Evolutionary conservation across 495 filamentous ascomycete species (phyloP).

Genomic region (Aspergillus bridgeri): DNA sequence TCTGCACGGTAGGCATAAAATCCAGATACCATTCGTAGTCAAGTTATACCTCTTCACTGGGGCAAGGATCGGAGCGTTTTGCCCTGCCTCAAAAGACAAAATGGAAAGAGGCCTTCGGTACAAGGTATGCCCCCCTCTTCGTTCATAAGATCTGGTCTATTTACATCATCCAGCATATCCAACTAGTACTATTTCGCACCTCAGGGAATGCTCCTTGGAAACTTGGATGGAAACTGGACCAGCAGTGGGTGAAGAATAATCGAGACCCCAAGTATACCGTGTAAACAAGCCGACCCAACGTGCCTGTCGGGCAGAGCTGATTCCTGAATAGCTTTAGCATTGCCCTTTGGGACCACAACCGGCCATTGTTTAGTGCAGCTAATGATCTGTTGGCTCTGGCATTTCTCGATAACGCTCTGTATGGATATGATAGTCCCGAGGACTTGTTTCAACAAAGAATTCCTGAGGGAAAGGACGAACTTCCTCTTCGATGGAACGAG

Average conservation of each 20-base stretch:
- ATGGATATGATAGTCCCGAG: not conserved
- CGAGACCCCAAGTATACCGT: constrained; percentile 6
- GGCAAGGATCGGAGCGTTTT: not conserved
- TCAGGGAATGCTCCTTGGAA: constrained; percentile 6
- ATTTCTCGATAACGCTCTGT: constrained; percentile 9
- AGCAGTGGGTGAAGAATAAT: constrained; percentile 9
- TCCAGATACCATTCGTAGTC: constrained; percentile 6
- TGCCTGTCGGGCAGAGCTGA: too few relatives aligned
- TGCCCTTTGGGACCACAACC: constrained; percentile 9
- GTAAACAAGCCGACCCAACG: too few relatives aligned
- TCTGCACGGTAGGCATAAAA: not conserved
- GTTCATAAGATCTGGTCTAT: too few relatives aligned
- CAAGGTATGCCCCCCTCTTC: not conserved
- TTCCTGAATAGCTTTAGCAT: constrained; percentile 10
- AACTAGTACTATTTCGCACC: constrained; percentile 7
- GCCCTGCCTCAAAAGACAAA: constrained; percentile 4
- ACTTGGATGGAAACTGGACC: constrained; percentile 6
- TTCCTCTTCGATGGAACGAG: constrained; percentile 7
- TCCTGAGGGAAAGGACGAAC: constrained; percentile 2
- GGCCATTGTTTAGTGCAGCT: constrained; percentile 3
- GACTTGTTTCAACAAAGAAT: constrained; percentile 13
- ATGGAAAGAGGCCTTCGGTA: constrained; percentile 3
- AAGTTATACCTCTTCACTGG: not conserved
- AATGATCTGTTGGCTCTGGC: constrained; percentile 8
- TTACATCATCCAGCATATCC: too few relatives aligned